Conservation (phyloP, 257 asterid species). For the Echium plantagineum region DNA sequence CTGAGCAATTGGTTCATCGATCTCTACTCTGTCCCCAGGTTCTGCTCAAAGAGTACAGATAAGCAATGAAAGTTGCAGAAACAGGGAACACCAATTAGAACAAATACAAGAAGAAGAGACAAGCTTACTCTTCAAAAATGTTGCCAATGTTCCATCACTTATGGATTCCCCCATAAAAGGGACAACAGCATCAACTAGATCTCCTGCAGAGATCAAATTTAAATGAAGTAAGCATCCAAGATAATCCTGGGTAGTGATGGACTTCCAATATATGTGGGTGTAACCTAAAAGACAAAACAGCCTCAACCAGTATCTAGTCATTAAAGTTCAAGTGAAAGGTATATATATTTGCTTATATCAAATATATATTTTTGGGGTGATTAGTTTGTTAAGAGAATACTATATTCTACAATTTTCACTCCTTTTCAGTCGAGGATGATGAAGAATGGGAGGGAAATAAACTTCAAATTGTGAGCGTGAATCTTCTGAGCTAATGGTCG, state of each 20-base stretch:
- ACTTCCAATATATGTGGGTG: not conserved
- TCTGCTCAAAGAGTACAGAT: slow-evolving; percentile 28
- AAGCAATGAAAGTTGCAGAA: not conserved
- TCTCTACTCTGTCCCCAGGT: slow-evolving; percentile 79
- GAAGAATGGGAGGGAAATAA: too few relatives aligned
- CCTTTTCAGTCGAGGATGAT: too few relatives aligned
- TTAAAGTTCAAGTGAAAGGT: too few relatives aligned
- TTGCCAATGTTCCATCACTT: slow-evolving; percentile 79
- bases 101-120: slow-evolving; percentile 7
- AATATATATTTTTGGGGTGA: not conserved
- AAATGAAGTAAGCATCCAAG: slow-evolving; percentile 10
- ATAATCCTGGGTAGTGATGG: slow-evolving; percentile 1
- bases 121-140: slow-evolving; percentile 69
- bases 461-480: too few relatives aligned
- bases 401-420: too few relatives aligned
- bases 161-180: slow-evolving; percentile 98
- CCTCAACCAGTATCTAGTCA: not conserved
- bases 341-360: not conserved
- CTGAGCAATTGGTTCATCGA: slow-evolving; percentile 93
- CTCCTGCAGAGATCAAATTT: slow-evolving; percentile 38
- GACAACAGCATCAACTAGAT: slow-evolving; percentile 77
- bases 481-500: too few relatives aligned
- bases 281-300: not conserved
- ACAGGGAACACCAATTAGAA: not conserved
- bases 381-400: too few relatives aligned